phyloP scores from a whole-genome alignment of 495 filamentous ascomycete species.

The Acidomyces sp. region DNA sequence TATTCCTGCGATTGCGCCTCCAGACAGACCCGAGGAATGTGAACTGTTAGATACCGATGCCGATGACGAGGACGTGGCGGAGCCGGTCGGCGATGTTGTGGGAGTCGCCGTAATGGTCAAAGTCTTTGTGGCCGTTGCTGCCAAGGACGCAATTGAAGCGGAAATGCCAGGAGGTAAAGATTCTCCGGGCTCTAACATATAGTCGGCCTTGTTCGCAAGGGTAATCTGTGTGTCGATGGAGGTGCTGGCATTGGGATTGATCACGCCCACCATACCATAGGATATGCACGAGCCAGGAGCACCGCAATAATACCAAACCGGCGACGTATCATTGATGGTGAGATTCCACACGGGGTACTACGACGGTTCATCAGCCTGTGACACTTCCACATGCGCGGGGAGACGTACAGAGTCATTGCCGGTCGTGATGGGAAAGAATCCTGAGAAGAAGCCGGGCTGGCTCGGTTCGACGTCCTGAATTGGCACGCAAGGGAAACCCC shows the following conservation, averaged over 20 bases:
- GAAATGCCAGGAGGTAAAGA: constrained; percentile 24
- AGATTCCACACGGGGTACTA: constrained; percentile 35
- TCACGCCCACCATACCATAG: constrained; percentile 35
- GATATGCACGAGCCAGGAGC: constrained; percentile 32
- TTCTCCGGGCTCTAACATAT: constrained; percentile 33
- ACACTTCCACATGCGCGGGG: background rate
- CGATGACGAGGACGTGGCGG: background rate
- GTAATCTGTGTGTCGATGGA: constrained; percentile 23
- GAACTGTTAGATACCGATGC: background rate
- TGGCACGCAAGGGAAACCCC: constrained; percentile 42
- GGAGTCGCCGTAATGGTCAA: constrained; percentile 11
- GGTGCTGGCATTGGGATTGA: constrained; percentile 31
- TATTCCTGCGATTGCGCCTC: constrained; percentile 36
- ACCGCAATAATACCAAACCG: constrained; percentile 50
- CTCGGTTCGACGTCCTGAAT: constrained; percentile 36
- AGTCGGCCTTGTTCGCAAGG: constrained; percentile 23
- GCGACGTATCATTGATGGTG: constrained; percentile 42
- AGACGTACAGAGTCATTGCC: background rate
- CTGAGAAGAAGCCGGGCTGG: constrained; percentile 7
- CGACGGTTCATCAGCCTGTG: no score
- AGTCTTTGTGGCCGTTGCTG: constrained; percentile 15
- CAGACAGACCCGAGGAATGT: constrained; percentile 20
- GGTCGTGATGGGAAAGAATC: background rate
- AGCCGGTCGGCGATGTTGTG: constrained; percentile 2
- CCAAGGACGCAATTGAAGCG: constrained; percentile 9